Conservation (phyloP, 2,329 filamentous ascomycete genomes). For the Phaeophleospora eucalypticola region DNA sequence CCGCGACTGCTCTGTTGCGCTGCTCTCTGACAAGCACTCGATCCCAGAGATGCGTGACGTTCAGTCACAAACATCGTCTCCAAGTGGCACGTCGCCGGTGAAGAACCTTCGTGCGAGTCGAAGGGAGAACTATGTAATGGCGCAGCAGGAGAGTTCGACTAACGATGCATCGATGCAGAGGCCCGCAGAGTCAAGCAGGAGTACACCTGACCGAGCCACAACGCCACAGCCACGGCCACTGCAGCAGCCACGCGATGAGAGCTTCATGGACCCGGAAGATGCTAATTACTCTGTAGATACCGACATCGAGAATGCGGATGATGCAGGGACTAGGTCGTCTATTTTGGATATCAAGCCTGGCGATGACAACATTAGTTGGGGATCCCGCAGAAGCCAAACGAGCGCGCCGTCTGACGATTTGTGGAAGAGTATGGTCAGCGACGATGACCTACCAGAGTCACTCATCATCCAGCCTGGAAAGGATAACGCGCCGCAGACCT, state of each 20-base stretch:
- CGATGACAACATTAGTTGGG: slow-evolving; percentile 37
- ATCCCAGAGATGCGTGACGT: slow-evolving; percentile 21
- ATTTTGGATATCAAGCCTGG: slow-evolving; percentile 33
- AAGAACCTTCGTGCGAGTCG: neutral
- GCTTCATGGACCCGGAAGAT: slow-evolving; percentile 21
- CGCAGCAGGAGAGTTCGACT: no score
- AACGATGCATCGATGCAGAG: no score
- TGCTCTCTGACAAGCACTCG: slow-evolving; percentile 25
- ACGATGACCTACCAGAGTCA: slow-evolving; percentile 30
- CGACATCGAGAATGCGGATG: slow-evolving; percentile 32
- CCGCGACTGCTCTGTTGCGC: slow-evolving; percentile 24
- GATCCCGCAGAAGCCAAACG: slow-evolving; percentile 28
- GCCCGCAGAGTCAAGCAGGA: no score
- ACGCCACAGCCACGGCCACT: neutral
- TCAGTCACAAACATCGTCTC: slow-evolving; percentile 11
- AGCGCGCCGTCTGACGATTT: slow-evolving; percentile 25
- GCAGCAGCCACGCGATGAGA: slow-evolving; percentile 3
- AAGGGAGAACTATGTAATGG: no score
- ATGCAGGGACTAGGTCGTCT: slow-evolving; percentile 2
- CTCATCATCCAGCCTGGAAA: slow-evolving; percentile 18
- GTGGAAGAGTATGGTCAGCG: slow-evolving; percentile 32
- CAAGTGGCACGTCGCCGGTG: slow-evolving; percentile 8
- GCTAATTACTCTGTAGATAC: slow-evolving; percentile 42
- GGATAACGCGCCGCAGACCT: slow-evolving; percentile 9
- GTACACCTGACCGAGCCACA: no score